phyloP scores from a whole-genome alignment of 495 filamentous ascomycete genomes.

The Hypoxylon fragiforme region DNA sequence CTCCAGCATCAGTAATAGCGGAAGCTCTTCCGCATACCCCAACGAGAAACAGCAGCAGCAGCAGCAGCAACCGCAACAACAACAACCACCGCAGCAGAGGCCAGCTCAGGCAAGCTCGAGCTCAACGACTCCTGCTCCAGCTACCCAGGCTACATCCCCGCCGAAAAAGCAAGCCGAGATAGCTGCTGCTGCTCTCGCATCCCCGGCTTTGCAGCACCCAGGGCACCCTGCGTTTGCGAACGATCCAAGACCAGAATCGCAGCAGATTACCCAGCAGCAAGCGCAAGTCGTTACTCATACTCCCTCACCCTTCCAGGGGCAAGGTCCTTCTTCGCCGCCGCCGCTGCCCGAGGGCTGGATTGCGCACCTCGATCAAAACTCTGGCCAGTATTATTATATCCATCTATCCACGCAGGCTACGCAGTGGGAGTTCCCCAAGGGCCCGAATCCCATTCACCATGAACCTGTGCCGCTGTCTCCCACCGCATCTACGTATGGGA shows the following conservation, averaged over 20 bases:
- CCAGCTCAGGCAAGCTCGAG: conserved; percentile 46
- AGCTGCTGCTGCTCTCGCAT: conserved; percentile 42
- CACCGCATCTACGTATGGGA: conserved; percentile 74
- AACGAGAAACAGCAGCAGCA: conserved; percentile 86
- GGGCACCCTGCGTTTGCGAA: conserved; percentile 88
- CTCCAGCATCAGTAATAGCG: conserved; percentile 67
- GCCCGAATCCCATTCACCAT: conserved; percentile 79
- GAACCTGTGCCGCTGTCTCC: conserved; percentile 79
- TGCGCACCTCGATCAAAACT: conserved; percentile 90
- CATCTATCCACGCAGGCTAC: conserved; percentile 94
- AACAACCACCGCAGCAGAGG: too few species aligned
- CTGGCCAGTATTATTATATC: conserved; percentile 98
- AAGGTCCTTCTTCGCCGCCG: conserved; percentile 79
- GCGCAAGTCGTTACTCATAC: conserved; percentile 50
- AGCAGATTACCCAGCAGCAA: conserved; percentile 50
- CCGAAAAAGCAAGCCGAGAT: conserved; percentile 52
- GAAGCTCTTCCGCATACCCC: conserved; percentile 62
- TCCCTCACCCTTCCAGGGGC: conserved; percentile 52
- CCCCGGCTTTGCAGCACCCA: conserved; percentile 55
- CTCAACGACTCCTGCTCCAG: conserved; percentile 41
- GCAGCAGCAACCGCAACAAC: too few species aligned
- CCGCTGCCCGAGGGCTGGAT: conserved; percentile 98
- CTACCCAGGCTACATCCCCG: conserved; percentile 46
- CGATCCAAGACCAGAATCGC: conserved; percentile 58
- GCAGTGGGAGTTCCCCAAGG: conserved; percentile 98